phyloP scores from a whole-genome alignment of 148 eudicot genomes.

The Persicaria maculosa region DNA sequence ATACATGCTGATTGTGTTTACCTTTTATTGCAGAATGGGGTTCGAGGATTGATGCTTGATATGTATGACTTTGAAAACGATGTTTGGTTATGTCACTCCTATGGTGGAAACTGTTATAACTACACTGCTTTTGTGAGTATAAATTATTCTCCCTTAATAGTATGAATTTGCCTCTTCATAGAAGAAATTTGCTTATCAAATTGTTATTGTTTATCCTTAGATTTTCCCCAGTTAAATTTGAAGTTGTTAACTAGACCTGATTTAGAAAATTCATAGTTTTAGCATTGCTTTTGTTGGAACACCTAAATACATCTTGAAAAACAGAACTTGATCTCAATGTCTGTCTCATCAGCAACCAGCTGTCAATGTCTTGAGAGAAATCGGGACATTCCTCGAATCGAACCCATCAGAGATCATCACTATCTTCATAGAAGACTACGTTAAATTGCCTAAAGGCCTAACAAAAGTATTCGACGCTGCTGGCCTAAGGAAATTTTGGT shows the following conservation, averaged over 20 bases:
- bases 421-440: conserved; percentile 88
- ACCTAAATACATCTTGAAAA: neutral
- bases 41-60: conserved; percentile 95
- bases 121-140: conserved; percentile 87
- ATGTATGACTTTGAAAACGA: conserved; percentile 88
- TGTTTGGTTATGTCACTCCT: conserved; percentile 94
- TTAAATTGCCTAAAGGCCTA: conserved; percentile 71
- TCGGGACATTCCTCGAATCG: conserved; percentile 53
- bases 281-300: neutral
- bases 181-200: no score
- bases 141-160: neutral
- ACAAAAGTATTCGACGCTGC: conserved; percentile 75
- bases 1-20: neutral
- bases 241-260: no score
- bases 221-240: no score
- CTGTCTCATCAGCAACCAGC: conserved; percentile 65
- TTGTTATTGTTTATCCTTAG: no score
- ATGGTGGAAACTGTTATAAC: conserved; percentile 77
- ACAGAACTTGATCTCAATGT: neutral
- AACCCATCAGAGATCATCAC: conserved; percentile 79
- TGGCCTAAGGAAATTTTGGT: conserved; percentile 82
- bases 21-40: conserved; percentile 66
- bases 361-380: conserved; percentile 64
- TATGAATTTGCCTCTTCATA: neutral
- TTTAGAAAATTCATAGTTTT: neutral